These are phyloP conservation scores for Cryptococcus neoformans DNA, from an alignment of 1,284 basidiomycete species.

Conservation along the genomic window DNA sequence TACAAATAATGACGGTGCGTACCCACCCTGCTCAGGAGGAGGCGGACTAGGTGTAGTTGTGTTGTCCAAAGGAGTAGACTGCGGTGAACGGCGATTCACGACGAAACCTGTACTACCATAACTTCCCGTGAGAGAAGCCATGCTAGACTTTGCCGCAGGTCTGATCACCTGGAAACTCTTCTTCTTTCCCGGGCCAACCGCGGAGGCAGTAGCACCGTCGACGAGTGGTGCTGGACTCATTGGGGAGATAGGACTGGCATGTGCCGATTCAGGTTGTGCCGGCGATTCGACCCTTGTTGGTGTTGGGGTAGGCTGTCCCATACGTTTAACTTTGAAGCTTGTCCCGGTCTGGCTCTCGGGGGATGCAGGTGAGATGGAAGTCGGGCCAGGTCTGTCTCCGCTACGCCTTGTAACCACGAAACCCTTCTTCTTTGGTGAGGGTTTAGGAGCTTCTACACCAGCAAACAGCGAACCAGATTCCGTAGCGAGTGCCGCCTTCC, in stretches of 20 bases:
- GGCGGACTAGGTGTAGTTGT: neutral
- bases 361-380: conserved; percentile 5
- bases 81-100: conserved; percentile 8
- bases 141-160: conserved; percentile 4
- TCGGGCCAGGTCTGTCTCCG: conserved; percentile 6
- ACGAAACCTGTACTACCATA: conserved; percentile 2
- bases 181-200: neutral
- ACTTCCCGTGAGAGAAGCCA: neutral
- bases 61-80: neutral
- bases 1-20: conserved; percentile 18
- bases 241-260: conserved; percentile 10
- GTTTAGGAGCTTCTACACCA: conserved; percentile 27
- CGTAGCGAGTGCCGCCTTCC: conserved; percentile 39
- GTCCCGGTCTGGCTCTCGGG: neutral
- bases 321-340: conserved; percentile 25
- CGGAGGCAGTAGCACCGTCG: neutral
- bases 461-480: conserved; percentile 39
- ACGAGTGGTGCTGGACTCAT: neutral
- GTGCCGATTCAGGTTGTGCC: conserved; percentile 4
- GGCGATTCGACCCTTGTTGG: neutral
- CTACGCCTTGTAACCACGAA: conserved; percentile 19
- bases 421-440: conserved; percentile 11
- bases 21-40: conserved; percentile 7
- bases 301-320: conserved; percentile 11
- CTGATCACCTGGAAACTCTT: conserved; percentile 15